Conservation (phyloP, 345 rosid genomes). For the Isatis tinctoria region DNA sequence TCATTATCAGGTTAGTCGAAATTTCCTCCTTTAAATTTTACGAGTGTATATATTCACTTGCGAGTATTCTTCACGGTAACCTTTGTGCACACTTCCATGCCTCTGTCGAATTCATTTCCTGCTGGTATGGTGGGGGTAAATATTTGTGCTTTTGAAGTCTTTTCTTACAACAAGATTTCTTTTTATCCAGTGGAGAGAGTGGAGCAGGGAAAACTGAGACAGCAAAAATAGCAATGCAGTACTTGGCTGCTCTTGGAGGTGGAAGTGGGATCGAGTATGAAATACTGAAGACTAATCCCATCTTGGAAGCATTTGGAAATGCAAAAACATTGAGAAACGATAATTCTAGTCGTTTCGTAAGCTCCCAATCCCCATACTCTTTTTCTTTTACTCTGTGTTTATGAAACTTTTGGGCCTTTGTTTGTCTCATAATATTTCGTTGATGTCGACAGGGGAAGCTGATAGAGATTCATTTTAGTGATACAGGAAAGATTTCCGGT, state of each 20-base stretch:
- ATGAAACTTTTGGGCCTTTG: neutral
- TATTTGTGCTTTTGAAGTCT: constrained; percentile 15
- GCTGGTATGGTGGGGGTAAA: neutral
- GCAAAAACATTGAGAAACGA: constrained; percentile 93
- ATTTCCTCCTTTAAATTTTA: neutral
- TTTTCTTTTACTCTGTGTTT: neutral
- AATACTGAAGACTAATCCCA: constrained; percentile 88
- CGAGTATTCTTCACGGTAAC: no score
- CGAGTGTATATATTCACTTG: no score
- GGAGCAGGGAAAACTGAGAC: constrained; percentile 99
- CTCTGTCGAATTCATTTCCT: no score
- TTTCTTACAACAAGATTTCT: constrained; percentile 16
- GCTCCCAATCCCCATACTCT: constrained; percentile 14
- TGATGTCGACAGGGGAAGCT: constrained; percentile 57
- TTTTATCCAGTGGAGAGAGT: constrained; percentile 85
- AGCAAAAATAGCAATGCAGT: constrained; percentile 98
- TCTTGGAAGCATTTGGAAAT: constrained; percentile 97
- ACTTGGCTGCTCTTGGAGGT: constrained; percentile 98
- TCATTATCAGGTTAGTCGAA: constrained; percentile 84
- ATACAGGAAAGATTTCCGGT: constrained; percentile 95
- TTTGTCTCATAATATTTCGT: neutral
- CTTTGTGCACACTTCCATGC: no score
- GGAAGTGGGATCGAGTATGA: constrained; percentile 98
- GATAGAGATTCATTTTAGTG: constrained; percentile 96
- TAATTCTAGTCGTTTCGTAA: constrained; percentile 98